Conservation (phyloP, 2,329 filamentous ascomycete species). For the Alternaria angustiovoidea region DNA sequence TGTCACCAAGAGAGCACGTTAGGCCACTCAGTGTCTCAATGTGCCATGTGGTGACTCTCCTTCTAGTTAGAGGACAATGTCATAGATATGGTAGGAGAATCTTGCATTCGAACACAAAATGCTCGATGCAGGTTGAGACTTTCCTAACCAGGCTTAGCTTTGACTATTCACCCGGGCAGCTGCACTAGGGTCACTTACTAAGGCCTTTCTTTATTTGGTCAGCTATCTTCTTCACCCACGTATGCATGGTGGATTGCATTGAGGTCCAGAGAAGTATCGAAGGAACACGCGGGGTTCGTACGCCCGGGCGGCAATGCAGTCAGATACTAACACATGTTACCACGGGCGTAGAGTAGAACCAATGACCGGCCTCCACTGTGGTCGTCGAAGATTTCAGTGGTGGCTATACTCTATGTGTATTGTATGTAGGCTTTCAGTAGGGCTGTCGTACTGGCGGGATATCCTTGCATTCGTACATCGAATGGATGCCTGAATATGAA, state of each 20-base stretch:
- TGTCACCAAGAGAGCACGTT: background rate
- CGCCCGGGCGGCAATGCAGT: background rate
- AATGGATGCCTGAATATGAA: background rate
- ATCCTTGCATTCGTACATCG: background rate
- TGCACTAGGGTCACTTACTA: background rate
- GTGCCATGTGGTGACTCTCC: background rate
- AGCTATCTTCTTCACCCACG: background rate
- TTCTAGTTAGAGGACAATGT: no score
- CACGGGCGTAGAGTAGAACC: background rate
- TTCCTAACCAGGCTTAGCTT: constrained; percentile 2
- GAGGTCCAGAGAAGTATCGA: background rate
- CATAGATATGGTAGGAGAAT: background rate
- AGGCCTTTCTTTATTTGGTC: background rate
- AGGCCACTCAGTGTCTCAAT: background rate
- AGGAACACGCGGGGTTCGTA: background rate
- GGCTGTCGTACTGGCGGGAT: background rate
- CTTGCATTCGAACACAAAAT: background rate
- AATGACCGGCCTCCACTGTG: background rate
- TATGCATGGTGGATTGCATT: background rate
- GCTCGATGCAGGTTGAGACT: background rate
- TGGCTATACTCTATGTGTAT: background rate
- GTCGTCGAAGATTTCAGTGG: background rate
- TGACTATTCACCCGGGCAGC: background rate
- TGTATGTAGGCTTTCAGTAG: background rate
- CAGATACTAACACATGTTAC: background rate